Evolutionary conservation across 2,329 filamentous ascomycete genomes (phyloP), one percentile per base, ranked within the genome.

Genomic region (Lasiodiplodia sp.): DNA sequence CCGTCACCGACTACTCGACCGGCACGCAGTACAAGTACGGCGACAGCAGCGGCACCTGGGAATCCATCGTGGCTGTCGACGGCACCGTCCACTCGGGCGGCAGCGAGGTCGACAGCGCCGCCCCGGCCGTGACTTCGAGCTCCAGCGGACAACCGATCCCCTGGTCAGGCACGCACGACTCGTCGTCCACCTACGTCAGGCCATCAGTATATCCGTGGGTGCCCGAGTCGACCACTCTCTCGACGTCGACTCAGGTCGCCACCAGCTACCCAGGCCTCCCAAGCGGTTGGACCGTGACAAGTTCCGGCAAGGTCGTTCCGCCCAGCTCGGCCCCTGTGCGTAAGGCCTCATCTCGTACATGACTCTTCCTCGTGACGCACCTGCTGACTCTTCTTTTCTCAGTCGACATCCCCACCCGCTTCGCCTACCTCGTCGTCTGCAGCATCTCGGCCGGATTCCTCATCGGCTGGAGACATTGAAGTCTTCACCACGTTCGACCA

Each of bases 1-100:
- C 86, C 67, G 88, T 97, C 52, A 90, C 90, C 64, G 96, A 99
- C 83, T 99, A 98, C 83, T 97, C 94, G 25, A 97, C 94, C 1
- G 96, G 96, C 66, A 90, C 87, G 21, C 84, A 91, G 71, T 99
- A 99, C 84, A 85, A 83, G 68, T 99, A 98, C 82, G 87, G 87
- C 72, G 92, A 96, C 78, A 87, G 86, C 47, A 90, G 87, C 58
- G 96, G 96, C 58, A 87, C 85, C 25, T 97, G 93, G 92, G 77
- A 88, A 72, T 95, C 92, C 60, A 98, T 99, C 79, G 81, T 87
- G 73, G 89, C 95, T 66, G 86, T 91, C n/a, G 94, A 89, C 71
- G 96, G 96, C 70, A 80, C 84, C 72, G 84, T 98, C 78, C 93
- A 93, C 78, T 81, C 82, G 71, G 86, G 86, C 40, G 87, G 83